Evolutionary conservation across 176 grass and related monocot genomes (phyloP).

Genomic region (Triticum turgidum): DNA sequence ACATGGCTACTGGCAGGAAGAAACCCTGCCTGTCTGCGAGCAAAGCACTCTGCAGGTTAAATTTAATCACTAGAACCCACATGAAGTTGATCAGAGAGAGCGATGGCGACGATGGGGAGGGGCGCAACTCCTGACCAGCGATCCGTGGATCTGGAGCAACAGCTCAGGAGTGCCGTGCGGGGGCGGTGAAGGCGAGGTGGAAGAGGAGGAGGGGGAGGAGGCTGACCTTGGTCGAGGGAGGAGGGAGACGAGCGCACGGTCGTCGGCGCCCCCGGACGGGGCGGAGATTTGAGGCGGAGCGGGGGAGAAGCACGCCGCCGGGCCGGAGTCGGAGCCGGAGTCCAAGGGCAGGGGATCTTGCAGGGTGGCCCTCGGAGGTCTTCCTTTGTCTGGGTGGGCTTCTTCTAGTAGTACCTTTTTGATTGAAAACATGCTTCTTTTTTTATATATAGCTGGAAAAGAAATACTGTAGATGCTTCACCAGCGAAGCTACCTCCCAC

Average conservation of each 20-base stretch:
- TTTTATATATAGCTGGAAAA: too few species aligned
- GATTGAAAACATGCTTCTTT: too few species aligned
- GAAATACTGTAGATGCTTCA: too few species aligned
- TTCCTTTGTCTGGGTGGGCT: too few species aligned
- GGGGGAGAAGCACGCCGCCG: not conserved
- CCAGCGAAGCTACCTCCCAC: too few species aligned
- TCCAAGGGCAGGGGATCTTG: too few species aligned
- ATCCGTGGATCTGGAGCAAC: not conserved
- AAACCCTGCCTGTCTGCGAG: not conserved
- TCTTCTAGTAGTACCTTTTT: too few species aligned
- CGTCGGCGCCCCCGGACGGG: not conserved
- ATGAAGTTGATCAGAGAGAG: not conserved
- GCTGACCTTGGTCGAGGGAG: not conserved
- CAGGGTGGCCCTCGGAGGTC: too few species aligned
- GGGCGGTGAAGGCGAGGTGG: not conserved
- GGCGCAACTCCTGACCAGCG: too few species aligned
- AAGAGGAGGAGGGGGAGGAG: not conserved
- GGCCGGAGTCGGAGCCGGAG: too few species aligned
- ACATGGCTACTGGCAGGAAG: slow-evolving; percentile 13
- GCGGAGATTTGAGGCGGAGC: not conserved
- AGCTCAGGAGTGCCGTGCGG: too few species aligned
- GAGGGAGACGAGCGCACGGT: not conserved
- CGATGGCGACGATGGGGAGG: too few species aligned
- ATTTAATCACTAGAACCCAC: not conserved
- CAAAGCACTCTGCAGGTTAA: not conserved